Evolutionary conservation across 1,284 basidiomycete species (phyloP), one percentile per base, ranked within the genome.

Genomic region (Rhodofomes roseus): DNA sequence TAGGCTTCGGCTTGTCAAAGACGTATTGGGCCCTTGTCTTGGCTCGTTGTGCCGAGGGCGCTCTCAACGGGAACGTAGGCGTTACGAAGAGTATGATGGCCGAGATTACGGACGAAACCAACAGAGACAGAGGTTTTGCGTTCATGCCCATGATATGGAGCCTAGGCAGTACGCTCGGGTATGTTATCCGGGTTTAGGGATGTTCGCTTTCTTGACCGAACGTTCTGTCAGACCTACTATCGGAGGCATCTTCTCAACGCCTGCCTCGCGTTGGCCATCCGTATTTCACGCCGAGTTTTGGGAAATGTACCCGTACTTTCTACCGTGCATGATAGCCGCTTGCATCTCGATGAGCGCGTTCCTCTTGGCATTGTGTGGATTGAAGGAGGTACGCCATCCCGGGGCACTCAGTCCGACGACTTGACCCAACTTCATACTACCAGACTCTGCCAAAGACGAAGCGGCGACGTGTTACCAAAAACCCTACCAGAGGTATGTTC

Each of bases 11-110:
- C 4, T 69, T 91, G 27, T 86, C 87, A 2, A 80, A 72, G 46
- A 83, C 83, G 1, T 84, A 88, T 60, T 77, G 76, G 73, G 80
- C 78, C 11, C 74, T 87, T 4, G 77, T 88, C 18, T 59, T 85
- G 36, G 85, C 82, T 46, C 78, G 79, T 16, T 74, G 73, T 29
- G 69, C 81, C 0, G 75, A 78, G 40, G 81, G 81, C 12, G 79
- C 79, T 16, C 65, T 80, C 20, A 80, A 80, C 51, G 82, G 83
- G 59, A 87, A 86, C 63, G 81, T 84, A 57, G 87, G 89, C 8
- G 82, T 87, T 16, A 82, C 85, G 58, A 90, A 87, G 71, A 87
- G 83, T 65, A 85, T 87, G 75, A 77, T 89, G 73, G 81, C 80
- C 16, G 87, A 89, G 71, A 77, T 90, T 63, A 88, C 87, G 4